Conservation (phyloP, 1,139 yeast genomes). For the Saccharomycopsis hybrid region DNA sequence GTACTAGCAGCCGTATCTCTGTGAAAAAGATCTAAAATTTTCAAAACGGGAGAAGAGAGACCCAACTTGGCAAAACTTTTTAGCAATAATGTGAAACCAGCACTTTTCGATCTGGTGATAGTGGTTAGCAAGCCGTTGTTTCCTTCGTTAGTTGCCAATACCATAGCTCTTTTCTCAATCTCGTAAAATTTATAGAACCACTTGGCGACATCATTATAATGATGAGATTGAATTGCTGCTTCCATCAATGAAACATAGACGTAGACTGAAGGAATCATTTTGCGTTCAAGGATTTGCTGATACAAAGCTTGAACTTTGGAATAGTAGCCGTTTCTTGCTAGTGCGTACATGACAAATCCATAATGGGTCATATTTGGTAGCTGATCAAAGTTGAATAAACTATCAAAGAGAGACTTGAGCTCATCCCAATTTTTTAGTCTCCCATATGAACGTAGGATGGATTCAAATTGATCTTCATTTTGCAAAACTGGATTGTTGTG, state of each 20-base stretch:
- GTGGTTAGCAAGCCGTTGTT: no score
- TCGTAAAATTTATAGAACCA: slow-evolving; percentile 8
- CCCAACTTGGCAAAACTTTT: not conserved
- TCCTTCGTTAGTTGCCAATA: no score
- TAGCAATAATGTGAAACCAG: not conserved
- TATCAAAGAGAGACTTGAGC: slow-evolving; percentile 2
- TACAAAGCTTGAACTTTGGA: slow-evolving; percentile 5
- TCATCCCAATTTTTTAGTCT: slow-evolving; percentile 4
- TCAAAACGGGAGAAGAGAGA: not conserved
- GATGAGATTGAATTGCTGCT: slow-evolving; percentile 1
- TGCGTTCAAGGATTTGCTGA: slow-evolving; percentile 13
- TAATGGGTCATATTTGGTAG: slow-evolving; percentile 13
- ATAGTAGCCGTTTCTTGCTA: slow-evolving; percentile 8
- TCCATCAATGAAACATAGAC: slow-evolving; percentile 13
- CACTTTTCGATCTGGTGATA: not conserved
- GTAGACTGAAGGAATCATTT: slow-evolving; percentile 13
- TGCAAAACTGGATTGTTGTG: slow-evolving; percentile 3
- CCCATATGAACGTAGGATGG: slow-evolving; percentile 5
- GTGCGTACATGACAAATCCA: slow-evolving; percentile 11
- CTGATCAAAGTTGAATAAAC: slow-evolving; percentile 6
- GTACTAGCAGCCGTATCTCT: not conserved
- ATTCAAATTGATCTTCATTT: slow-evolving; percentile 8
- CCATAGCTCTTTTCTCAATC: not conserved
- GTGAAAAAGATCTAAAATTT: not conserved
- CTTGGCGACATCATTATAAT: slow-evolving; percentile 1